Base-by-base conservation (phyloP, 2,329 filamentous ascomycete species). In the Coniochaeta sp. region DNA sequence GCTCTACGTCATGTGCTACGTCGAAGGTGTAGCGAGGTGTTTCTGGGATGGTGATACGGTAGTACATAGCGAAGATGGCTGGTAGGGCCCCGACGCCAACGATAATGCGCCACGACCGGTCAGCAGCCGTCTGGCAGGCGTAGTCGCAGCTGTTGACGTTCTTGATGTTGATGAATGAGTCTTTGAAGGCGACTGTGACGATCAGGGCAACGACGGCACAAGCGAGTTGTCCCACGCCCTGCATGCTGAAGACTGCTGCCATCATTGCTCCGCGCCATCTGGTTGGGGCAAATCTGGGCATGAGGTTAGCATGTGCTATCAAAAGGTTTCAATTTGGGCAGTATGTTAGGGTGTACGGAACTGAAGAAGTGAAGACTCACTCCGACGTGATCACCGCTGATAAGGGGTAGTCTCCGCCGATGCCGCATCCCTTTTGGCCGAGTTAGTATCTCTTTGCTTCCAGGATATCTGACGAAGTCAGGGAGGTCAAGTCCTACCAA, bases 191-290 rank as follows among this genome's bases (percentile, higher is more conserved):
- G 14, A 76, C 70, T 1, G 83, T 85, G 32, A 83, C 85, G 51
- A 90, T 79, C 30, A 92, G 71, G 12, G 86, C 82, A 18, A 91
- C 77, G 6, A 91, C 71, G 24, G 86, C 85, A 12, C 86, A 85
- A 18, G 75, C 73, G 49, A 92, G 81, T 62, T 92, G 87, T n/a
- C 89, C 88, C 24, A 91, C 74, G 47, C 87, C 87, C 62, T 94
- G 89, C 87, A 91, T 91, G 32, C 86, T 87, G 63, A 94, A 94
- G 48, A 92, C 87, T 14, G 86, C 79, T 10, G 84, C 86, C 75
- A 94, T 87, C 85, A 94, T 92, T 53, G 84, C 86, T 55, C 87
- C 89, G 60, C 89, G 78, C 82, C 87, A 91, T 60, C 86, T 82
- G 12, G 88, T 92, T 3, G 87, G 89, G 8, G 88, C 87, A 64